Conservation (phyloP, 2,329 filamentous ascomycete genomes). For the Hypoxylon sp. region DNA sequence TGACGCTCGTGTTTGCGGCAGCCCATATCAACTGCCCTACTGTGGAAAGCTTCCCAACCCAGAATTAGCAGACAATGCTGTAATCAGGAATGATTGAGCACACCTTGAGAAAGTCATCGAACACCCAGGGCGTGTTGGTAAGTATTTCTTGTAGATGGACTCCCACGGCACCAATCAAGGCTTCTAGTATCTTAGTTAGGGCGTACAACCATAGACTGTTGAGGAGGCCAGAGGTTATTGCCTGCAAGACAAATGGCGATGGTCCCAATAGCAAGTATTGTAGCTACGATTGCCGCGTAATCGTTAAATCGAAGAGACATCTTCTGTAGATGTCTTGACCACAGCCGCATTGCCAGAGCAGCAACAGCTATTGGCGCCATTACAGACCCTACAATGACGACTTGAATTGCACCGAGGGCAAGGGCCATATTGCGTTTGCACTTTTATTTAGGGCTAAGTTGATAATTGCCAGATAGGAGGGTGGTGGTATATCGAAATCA, state of each 20-base stretch:
- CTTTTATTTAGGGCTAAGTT: neutral
- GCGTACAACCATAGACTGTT: neutral
- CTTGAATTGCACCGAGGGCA: neutral
- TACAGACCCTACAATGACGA: slow-evolving; percentile 4
- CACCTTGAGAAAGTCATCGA: neutral
- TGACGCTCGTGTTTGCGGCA: slow-evolving; percentile 27
- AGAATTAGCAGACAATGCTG: neutral
- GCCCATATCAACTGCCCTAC: slow-evolving; percentile 21
- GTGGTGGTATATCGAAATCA: too few species aligned
- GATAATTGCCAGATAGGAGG: too few species aligned
- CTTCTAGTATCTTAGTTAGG: neutral
- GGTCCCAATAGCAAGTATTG: neutral
- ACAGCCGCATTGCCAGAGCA: slow-evolving; percentile 19
- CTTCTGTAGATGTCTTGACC: slow-evolving; percentile 17
- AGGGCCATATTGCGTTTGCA: slow-evolving; percentile 2
- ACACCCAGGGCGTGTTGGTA: neutral
- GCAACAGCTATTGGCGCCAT: slow-evolving; percentile 2
- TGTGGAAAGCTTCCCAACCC: neutral
- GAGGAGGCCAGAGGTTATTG: neutral
- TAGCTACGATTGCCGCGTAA: slow-evolving; percentile 24
- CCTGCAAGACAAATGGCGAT: neutral
- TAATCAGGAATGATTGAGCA: neutral
- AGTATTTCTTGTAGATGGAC: neutral
- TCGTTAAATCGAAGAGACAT: slow-evolving; percentile 24
- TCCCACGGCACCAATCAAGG: slow-evolving; percentile 1